A percentile compares a stretch with the other conserved stretches of the same genome.
These are phyloP conservation scores for Blastomyces gilchristii DNA, from an alignment of 2,329 filamentous ascomycete genomes.

Conservation along the genomic window DNA sequence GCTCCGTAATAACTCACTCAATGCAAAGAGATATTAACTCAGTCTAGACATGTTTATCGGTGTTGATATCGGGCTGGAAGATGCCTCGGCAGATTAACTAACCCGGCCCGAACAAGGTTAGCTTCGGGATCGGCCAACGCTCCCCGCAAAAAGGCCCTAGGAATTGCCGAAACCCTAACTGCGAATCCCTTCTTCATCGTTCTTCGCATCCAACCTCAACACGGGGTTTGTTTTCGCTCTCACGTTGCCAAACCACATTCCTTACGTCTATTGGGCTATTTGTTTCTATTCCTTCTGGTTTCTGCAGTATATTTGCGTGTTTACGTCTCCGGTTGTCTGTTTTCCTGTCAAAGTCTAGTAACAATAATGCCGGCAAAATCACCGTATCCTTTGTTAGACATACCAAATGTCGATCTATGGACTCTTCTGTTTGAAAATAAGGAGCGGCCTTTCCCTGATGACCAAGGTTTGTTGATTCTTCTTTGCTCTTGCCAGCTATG, in stretches of 20 bases:
- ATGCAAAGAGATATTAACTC: background rate
- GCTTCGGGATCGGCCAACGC: background rate
- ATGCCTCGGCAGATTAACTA: background rate
- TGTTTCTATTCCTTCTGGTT: background rate
- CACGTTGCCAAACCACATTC: background rate
- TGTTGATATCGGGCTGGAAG: background rate
- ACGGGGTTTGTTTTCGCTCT: background rate
- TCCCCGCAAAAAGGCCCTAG: background rate
- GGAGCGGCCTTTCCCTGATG: slow-evolving; percentile 54
- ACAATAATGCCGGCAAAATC: slow-evolving; percentile 60
- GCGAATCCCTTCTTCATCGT: no score
- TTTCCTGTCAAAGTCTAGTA: background rate
- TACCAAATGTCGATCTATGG: slow-evolving; percentile 72
- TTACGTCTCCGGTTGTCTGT: background rate
- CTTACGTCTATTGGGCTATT: background rate
- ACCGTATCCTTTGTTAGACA: slow-evolving; percentile 51
- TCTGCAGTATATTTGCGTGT: background rate
- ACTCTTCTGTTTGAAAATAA: slow-evolving; percentile 63
- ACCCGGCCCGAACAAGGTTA: background rate
- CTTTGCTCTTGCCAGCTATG: background rate
- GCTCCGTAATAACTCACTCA: background rate
- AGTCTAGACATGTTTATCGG: background rate
- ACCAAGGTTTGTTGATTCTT: slow-evolving; percentile 50
- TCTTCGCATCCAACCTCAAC: background rate
- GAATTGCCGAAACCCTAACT: background rate